Evolutionary conservation across 352 stramenopile species (phyloP), one percentile per base, ranked within the genome.

Genomic region (Globisporangium ultimum): DNA sequence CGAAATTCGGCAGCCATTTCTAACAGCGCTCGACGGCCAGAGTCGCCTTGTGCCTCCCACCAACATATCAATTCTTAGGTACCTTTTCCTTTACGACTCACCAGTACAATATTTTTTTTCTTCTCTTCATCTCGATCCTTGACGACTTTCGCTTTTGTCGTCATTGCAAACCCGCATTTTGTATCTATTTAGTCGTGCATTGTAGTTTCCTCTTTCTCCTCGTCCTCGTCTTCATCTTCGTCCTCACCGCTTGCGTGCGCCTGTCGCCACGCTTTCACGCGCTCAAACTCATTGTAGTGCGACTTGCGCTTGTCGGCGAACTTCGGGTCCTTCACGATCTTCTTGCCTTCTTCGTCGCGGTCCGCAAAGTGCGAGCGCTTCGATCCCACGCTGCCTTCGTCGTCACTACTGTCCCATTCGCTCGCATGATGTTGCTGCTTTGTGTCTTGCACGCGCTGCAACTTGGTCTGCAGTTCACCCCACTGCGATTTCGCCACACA

Each of bases 251-350:
- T 21, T 38, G 58, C 53, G 58, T 93, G 81, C 50, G 74, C 53
- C 69, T 86, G 72, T 21, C 79, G 76, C 82, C 82, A 92, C 48
- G 74, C 71, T 21, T 85, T 84, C 63, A 92, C 67, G 21, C 69
- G 48, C 56, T 92, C 72, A 55, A 89, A 92, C 56, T 93, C 84
- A 53, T 93, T 93, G 76, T 93, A 93, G 69, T 93, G 84, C 56
- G 54, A 61, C 58, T 93, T 93, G 55, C 84, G 81, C 67, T 92
- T 90, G 42, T 83, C 71, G 0, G 70, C 64, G 58, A 93, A 93
- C 48, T 78, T 61, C 0, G 78, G 78, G 50, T 90, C 78, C 55
- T 90, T 88, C 20, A 68, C 51, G 54, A 88, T 53, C 62, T 90
- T 89, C 62, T 84, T 87, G 17, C 80, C 76, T 32, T 87, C 78